phyloP scores from a whole-genome alignment of 1,139 yeast genomes.

The Hyphopichia fennica region DNA sequence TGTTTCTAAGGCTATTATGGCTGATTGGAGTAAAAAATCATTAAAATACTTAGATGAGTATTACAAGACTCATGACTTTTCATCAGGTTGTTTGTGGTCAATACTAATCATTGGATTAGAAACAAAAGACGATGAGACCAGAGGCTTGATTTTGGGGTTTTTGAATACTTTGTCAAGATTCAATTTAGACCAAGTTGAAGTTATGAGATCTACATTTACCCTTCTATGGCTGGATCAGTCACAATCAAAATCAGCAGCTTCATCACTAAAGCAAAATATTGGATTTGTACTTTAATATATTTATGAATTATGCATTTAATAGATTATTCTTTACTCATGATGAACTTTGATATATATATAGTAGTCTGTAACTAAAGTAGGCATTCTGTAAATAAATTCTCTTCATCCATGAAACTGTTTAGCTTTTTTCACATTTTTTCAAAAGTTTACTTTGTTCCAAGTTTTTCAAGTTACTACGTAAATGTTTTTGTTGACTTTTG shows the following conservation, averaged over 20 bases:
- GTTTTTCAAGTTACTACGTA: too few species aligned
- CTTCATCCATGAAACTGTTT: too few species aligned
- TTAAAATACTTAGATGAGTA: background rate
- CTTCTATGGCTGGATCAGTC: background rate
- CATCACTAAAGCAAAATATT: background rate
- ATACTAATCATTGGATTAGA: constrained; percentile 1
- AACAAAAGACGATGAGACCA: background rate
- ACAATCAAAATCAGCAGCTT: background rate
- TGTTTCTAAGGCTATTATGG: background rate
- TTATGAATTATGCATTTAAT: too few species aligned
- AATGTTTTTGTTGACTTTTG: too few species aligned
- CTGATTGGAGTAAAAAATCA: background rate
- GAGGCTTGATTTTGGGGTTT: background rate
- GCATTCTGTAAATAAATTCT: too few species aligned
- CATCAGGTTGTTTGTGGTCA: constrained; percentile 4
- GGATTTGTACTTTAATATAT: background rate
- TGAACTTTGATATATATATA: too few species aligned
- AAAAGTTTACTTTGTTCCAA: too few species aligned
- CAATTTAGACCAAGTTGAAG: background rate
- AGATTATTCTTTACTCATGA: too few species aligned
- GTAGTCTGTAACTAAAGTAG: too few species aligned
- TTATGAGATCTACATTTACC: background rate
- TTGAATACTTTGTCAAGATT: background rate
- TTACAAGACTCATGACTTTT: background rate
- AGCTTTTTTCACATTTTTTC: too few species aligned